phyloP scores from a whole-genome alignment of 176 grass and related monocot species.

The Elaeis guineensis region DNA sequence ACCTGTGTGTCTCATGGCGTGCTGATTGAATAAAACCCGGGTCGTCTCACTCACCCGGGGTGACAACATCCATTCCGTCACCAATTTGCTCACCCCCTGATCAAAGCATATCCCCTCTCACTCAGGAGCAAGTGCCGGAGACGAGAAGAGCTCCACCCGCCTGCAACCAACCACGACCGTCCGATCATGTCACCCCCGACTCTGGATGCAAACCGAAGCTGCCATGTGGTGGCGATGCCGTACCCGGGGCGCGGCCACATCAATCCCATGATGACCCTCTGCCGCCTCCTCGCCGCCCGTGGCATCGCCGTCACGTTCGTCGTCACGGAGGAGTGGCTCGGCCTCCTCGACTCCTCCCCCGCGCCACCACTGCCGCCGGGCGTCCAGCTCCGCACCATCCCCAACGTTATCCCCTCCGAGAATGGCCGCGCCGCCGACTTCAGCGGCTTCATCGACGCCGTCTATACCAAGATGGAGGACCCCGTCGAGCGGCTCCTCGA shows the following conservation, averaged over 20 bases:
- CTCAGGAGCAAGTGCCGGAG: no score
- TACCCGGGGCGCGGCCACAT: conserved; percentile 65
- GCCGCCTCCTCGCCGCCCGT: conserved; percentile 35
- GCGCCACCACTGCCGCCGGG: conserved; percentile 13
- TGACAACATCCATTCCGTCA: no score
- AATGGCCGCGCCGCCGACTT: conserved; percentile 25
- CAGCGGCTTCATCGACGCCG: conserved; percentile 36
- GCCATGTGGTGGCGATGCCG: conserved; percentile 51
- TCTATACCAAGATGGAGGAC: conserved; percentile 30
- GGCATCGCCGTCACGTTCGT: conserved; percentile 37
- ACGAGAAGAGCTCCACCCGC: no score
- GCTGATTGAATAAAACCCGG: no score
- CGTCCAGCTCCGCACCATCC: conserved; percentile 39
- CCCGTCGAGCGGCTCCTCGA: conserved; percentile 44
- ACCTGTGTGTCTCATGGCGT: no score
- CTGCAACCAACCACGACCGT: no score
- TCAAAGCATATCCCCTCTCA: no score
- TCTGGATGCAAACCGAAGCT: no score
- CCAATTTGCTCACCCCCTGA: no score
- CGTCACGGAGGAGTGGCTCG: conserved; percentile 63
- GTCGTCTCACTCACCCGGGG: no score
- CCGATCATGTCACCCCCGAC: no score
- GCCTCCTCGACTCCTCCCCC: conserved; percentile 25
- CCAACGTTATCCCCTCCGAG: conserved; percentile 59
- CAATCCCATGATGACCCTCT: conserved; percentile 60